Evolutionary conservation across 2,329 filamentous ascomycete species (phyloP), one percentile per base, ranked within the genome.

Genomic region (Stagonosporopsis cucurbitacearum): DNA sequence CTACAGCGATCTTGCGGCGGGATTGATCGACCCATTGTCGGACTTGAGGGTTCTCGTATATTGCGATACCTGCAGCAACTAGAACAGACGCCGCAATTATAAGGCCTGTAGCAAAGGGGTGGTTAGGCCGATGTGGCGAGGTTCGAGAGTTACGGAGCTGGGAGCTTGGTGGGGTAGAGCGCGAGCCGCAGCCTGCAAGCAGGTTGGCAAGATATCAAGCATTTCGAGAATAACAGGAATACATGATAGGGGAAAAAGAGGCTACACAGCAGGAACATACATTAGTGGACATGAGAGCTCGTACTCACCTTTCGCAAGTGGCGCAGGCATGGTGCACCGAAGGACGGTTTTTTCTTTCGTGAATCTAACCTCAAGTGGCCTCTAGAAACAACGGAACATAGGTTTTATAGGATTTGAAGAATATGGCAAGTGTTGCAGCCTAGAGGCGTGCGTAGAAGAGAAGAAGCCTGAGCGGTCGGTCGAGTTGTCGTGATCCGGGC

Each of bases 41-140:
- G 55, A 88, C 79, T 67, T 87, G 82, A 0, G 86, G 86, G 36
- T 82, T 86, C 70, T 88, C 84, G 72, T 87, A 86, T 41, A 86
- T 81, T 48, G 86, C 86, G 46, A 87, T 80, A 12, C 85, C 83
- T 17, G 86, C 84, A 57, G 86, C 86, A 48, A 87, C 81, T 52
- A 88, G 77, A 36, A 88, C 79, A 39, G 83, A 83, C 59, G 86
- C 81, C 43, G 84, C 84, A 63, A 88, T 82, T 59, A 88, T 84
- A 61, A 87, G 80, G 68, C 85, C 86, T 88, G 71, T 65, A 40
- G 57, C 50, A 54, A 67, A 53, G 30, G 65, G 65, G 44, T 64
- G 63, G 64, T 72, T 70, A 73, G 68, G 62, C 56, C 60, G 57
- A 26, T 58, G 56, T 40, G 50, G 60, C 20, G 49, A 50, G 57